Evolutionary conservation across 306 rosid species (phyloP).

Genomic region (Crotalaria pallida): DNA sequence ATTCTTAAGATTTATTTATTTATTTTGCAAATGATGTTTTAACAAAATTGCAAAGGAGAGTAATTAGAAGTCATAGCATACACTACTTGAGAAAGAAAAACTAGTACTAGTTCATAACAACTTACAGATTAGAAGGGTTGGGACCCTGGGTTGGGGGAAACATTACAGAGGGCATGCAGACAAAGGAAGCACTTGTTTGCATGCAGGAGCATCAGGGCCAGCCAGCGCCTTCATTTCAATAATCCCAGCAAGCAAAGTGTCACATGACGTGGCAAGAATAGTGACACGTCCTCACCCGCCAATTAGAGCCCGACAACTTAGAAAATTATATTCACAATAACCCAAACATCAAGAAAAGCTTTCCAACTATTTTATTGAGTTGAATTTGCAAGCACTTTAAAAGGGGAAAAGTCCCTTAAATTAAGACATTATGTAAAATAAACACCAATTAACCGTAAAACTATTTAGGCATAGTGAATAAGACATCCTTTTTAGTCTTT

Average conservation of each 20-base stretch:
- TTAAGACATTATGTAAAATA: too few species aligned
- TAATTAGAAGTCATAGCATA: not conserved
- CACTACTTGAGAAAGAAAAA: not conserved
- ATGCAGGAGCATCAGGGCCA: not conserved
- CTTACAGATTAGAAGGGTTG: not conserved
- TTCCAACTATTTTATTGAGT: not conserved
- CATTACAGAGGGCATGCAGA: not conserved
- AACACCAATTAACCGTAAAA: too few species aligned
- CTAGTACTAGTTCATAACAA: not conserved
- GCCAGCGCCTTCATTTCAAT: not conserved
- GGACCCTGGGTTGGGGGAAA: not conserved
- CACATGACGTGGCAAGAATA: not conserved
- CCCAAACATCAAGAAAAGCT: not conserved
- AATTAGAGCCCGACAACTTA: conserved; percentile 19
- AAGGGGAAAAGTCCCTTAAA: too few species aligned
- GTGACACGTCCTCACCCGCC: not conserved
- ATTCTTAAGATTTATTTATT: too few species aligned
- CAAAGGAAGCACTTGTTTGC: not conserved
- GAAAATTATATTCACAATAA: not conserved
- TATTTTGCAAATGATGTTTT: too few species aligned
- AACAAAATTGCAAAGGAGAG: too few species aligned
- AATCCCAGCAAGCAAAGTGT: conserved; percentile 2
- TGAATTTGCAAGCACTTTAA: too few species aligned
- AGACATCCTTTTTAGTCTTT: too few species aligned
- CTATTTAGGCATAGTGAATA: too few species aligned